These are phyloP conservation scores for Harringtonia lauricola DNA, from an alignment of 2,329 filamentous ascomycete genomes.

Conservation along the genomic window DNA sequence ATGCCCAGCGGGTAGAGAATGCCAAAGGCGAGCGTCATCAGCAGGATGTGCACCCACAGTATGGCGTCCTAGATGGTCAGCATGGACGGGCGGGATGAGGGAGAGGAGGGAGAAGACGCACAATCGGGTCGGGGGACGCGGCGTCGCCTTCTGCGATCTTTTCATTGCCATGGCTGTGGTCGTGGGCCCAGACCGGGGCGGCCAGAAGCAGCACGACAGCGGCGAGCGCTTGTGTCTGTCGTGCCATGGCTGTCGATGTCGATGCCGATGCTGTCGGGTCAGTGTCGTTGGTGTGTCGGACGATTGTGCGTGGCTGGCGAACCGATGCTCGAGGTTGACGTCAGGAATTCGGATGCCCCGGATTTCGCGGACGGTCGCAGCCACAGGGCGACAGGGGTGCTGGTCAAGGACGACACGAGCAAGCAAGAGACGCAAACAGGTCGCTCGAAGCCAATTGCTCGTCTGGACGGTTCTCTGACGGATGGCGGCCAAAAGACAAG, in stretches of 20 bases:
- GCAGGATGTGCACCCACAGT: conserved; percentile 87
- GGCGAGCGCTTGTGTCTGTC: too few relatives aligned
- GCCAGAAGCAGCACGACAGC: conserved; percentile 8
- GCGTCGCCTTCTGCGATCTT: conserved; percentile 58
- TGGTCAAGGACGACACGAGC: too few relatives aligned
- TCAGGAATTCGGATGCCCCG: too few relatives aligned
- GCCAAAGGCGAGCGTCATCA: conserved; percentile 81
- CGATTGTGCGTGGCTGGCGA: too few relatives aligned
- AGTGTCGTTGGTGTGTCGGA: too few relatives aligned
- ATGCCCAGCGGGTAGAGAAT: conserved; percentile 90
- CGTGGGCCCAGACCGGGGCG: conserved; percentile 26
- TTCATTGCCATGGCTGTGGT: conserved; percentile 36
- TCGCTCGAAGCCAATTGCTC: background rate
- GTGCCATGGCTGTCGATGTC: background rate
- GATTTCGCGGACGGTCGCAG: too few relatives aligned
- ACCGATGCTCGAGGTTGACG: too few relatives aligned
- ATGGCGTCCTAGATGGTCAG: conserved; percentile 52
- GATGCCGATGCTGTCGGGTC: background rate
- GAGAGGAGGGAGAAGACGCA: too few relatives aligned
- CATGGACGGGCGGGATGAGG: too few relatives aligned
- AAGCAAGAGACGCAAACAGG: too few relatives aligned
- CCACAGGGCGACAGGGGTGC: too few relatives aligned
- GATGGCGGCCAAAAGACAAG: background rate
- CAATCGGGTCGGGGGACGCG: conserved; percentile 55
- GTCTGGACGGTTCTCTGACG: too few relatives aligned